phyloP scores from a whole-genome alignment of 73 alveolate species.

The Paramecium pentaurelia region DNA sequence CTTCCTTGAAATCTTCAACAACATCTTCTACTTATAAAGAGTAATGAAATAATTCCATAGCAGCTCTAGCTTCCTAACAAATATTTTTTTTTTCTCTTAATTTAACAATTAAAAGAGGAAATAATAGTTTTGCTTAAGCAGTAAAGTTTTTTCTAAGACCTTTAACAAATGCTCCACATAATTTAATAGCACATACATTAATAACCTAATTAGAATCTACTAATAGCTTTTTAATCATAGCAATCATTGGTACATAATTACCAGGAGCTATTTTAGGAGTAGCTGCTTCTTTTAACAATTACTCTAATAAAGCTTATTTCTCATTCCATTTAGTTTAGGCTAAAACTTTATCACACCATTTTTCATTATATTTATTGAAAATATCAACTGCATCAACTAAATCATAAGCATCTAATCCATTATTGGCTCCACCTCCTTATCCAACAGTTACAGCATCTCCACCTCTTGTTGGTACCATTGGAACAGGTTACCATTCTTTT shows the following conservation, averaged over 20 bases:
- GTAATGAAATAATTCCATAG: slow-evolving; percentile 46
- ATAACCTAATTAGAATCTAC: slow-evolving; percentile 54
- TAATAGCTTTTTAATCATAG: slow-evolving; percentile 51
- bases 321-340: slow-evolving; percentile 81
- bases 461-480: slow-evolving; percentile 60
- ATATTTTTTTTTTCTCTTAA: slow-evolving; percentile 51
- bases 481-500: slow-evolving; percentile 49
- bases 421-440: slow-evolving; percentile 63
- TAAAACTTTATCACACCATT: slow-evolving; percentile 73
- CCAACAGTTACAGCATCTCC: slow-evolving; percentile 58
- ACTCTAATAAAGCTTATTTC: slow-evolving; percentile 72
- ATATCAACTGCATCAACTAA: slow-evolving; percentile 78
- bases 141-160: slow-evolving; percentile 52
- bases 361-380: slow-evolving; percentile 66
- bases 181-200: slow-evolving; percentile 49
- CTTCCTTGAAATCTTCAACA: slow-evolving; percentile 59
- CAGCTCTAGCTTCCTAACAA: slow-evolving; percentile 28
- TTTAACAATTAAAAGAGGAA: slow-evolving; percentile 38
- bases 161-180: slow-evolving; percentile 45
- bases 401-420: slow-evolving; percentile 71
- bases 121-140: slow-evolving; percentile 14
- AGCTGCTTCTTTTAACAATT: slow-evolving; percentile 47
- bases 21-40: slow-evolving; percentile 48
- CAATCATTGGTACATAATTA: slow-evolving; percentile 45
- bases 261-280: slow-evolving; percentile 54